Percentiles rank a stretch among this genome's conserved stretches.
phyloP scores from a whole-genome alignment of 192 early-diverging fungal genomes.

The Coemansia sp. region DNA sequence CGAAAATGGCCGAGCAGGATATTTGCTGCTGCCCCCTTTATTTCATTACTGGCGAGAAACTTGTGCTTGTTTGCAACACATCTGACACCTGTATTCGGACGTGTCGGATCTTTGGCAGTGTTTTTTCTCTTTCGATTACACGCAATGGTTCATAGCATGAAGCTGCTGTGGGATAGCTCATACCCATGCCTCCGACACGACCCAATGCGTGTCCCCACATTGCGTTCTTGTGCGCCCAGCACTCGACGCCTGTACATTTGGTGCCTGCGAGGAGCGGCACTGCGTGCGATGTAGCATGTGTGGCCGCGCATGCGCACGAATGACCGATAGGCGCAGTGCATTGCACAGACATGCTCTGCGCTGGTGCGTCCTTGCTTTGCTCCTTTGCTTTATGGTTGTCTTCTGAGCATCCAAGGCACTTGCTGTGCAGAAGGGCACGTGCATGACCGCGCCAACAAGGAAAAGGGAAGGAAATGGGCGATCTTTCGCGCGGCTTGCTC shows the following conservation, averaged over 20 bases:
- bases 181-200: background rate
- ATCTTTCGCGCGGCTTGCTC: background rate
- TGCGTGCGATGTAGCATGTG: background rate
- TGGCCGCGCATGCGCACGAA: conserved; percentile 1
- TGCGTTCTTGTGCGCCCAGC: background rate
- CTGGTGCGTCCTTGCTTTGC: background rate
- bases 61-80: background rate
- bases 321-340: conserved; percentile 4
- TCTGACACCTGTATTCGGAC: background rate
- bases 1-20: conserved; percentile 6
- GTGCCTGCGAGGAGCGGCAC: background rate
- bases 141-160: background rate
- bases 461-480: background rate
- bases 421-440: background rate
- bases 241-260: background rate
- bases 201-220: background rate
- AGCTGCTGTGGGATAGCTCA: background rate
- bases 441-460: background rate
- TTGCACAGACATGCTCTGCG: background rate
- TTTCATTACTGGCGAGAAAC: background rate
- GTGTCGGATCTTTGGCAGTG: background rate
- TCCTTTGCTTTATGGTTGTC: background rate
- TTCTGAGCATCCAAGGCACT: background rate
- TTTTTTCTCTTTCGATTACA: too few relatives aligned
- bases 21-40: background rate